A percentile compares a stretch with the other conserved stretches of the same genome.
Conservation (phyloP, 2,329 filamentous ascomycete species). For the Davidsoniella virescens region DNA sequence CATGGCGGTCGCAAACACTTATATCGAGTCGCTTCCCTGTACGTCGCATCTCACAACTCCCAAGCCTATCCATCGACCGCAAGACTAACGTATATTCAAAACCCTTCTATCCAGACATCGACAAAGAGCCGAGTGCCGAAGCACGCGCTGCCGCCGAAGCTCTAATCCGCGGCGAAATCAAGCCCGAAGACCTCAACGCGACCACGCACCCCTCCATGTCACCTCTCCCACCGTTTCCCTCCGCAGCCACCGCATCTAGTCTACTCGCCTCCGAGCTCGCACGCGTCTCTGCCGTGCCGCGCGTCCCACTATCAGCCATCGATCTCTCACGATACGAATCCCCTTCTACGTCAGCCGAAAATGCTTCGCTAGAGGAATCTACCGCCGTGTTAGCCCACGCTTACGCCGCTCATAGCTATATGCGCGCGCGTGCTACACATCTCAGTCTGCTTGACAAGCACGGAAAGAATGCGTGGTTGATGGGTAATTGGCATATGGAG, state of each 20-base stretch:
- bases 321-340: constrained; percentile 74
- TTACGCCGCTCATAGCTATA: constrained; percentile 35
- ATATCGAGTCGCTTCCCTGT: constrained; percentile 73
- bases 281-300: constrained; percentile 40
- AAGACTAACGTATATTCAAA: background rate
- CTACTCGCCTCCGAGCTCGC: constrained; percentile 52
- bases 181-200: constrained; percentile 21
- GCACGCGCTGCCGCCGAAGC: constrained; percentile 50
- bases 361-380: constrained; percentile 15
- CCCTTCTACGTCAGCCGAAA: constrained; percentile 33
- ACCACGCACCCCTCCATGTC: constrained; percentile 39
- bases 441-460: constrained; percentile 61
- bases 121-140: constrained; percentile 47
- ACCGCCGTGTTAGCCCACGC: constrained; percentile 47
- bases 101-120: constrained; percentile 50
- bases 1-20: constrained; percentile 21
- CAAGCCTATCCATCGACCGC: background rate
- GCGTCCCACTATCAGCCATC: constrained; percentile 44
- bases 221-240: constrained; percentile 35
- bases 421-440: constrained; percentile 33
- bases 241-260: constrained; percentile 41
- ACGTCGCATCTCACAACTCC: constrained; percentile 20
- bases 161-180: constrained; percentile 53
- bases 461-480: constrained; percentile 84
- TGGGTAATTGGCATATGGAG: constrained; percentile 69